These are phyloP conservation scores for Pseudocercospora musae DNA, from an alignment of 2,329 filamentous ascomycete species.

Conservation along the genomic window DNA sequence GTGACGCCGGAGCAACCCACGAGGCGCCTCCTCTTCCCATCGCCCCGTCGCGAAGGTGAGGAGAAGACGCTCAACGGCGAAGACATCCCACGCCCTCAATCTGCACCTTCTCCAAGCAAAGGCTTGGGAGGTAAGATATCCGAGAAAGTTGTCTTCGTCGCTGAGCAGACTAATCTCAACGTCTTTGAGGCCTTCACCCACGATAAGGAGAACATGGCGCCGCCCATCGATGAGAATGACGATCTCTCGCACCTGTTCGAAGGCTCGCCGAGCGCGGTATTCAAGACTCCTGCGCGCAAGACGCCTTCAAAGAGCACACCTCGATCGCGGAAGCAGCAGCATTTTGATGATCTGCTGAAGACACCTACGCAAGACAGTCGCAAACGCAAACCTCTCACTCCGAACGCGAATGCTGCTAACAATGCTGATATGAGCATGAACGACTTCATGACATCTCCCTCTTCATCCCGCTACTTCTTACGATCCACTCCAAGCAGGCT, in stretches of 20 bases:
- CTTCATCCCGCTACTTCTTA: conserved; percentile 37
- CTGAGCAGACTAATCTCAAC: conserved; percentile 22
- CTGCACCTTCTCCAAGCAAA: conserved; percentile 12
- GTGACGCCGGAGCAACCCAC: conserved; percentile 59
- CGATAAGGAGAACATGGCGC: conserved; percentile 59
- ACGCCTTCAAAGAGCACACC: conserved; percentile 54
- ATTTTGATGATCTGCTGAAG: conserved; percentile 43
- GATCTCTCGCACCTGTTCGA: conserved; percentile 64
- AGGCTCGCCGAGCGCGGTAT: conserved; percentile 54
- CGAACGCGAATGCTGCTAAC: conserved; percentile 29
- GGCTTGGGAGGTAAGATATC: conserved; percentile 5
- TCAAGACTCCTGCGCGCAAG: conserved; percentile 51
- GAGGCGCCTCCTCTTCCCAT: conserved; percentile 71
- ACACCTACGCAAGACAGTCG: conserved; percentile 44
- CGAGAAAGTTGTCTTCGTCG: conserved; percentile 15
- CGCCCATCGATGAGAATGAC: conserved; percentile 47
- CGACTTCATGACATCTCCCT: conserved; percentile 37
- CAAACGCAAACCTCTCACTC: conserved; percentile 32
- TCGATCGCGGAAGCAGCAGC: conserved; percentile 43
- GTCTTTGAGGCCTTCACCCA: conserved; percentile 40
- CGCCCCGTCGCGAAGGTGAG: conserved; percentile 64
- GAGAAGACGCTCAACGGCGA: conserved; percentile 55
- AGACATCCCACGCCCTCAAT: conserved; percentile 9
- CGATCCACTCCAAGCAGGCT: conserved; percentile 40
- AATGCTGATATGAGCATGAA: conserved; percentile 26